These are phyloP conservation scores for Actinomortierella wolfii DNA, from an alignment of 371 early-diverging fungal species.

Conservation along the genomic window DNA sequence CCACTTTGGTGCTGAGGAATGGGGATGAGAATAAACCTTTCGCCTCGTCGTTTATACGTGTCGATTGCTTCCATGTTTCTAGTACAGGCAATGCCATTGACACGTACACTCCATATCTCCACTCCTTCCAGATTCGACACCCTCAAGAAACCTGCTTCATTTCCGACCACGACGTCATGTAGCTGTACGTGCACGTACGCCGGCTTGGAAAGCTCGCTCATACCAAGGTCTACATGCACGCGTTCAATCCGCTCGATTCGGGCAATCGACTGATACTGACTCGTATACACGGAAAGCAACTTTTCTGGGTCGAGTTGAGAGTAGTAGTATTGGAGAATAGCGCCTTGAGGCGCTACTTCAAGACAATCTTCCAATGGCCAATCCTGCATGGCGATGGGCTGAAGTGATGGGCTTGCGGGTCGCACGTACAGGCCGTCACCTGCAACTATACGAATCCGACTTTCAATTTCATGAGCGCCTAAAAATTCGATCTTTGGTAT, in stretches of 20 bases:
- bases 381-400: slow-evolving; percentile 1
- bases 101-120: slow-evolving; percentile 38
- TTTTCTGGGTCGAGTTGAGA: slow-evolving; percentile 1
- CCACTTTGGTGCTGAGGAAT: slow-evolving; percentile 11
- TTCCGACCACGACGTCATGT: slow-evolving; percentile 23
- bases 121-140: slow-evolving; percentile 30
- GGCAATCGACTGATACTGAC: slow-evolving; percentile 26
- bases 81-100: slow-evolving; percentile 29
- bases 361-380: not conserved
- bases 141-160: slow-evolving; percentile 29
- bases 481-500: slow-evolving; percentile 1
- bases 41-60: slow-evolving; percentile 2
- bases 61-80: slow-evolving; percentile 24
- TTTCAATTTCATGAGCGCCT: slow-evolving; percentile 13
- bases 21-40: slow-evolving; percentile 29
- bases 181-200: slow-evolving; percentile 27
- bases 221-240: slow-evolving; percentile 29
- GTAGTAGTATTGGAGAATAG: no score
- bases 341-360: no score
- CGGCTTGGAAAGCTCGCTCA: slow-evolving; percentile 26
- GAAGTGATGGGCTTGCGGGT: slow-evolving; percentile 2
- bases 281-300: slow-evolving; percentile 16
- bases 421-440: slow-evolving; percentile 28
- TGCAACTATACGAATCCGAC: slow-evolving; percentile 23
- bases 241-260: slow-evolving; percentile 43